Conservation (phyloP, 1,284 basidiomycete genomes). For the Sanguinoderma infundibulare region DNA sequence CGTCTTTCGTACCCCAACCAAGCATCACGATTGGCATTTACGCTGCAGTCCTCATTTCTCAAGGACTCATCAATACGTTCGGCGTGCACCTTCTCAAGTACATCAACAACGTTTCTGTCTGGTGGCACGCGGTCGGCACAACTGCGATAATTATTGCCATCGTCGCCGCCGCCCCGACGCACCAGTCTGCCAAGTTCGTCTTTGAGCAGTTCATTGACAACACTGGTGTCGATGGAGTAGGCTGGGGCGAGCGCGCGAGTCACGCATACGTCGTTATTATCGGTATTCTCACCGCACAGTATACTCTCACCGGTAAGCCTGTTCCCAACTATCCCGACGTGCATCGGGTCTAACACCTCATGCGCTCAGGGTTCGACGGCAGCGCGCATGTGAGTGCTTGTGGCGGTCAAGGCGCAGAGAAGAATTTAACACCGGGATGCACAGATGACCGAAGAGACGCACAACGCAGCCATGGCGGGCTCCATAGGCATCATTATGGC, state of each 20-base stretch:
- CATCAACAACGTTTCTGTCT: conserved; percentile 74
- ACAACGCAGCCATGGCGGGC: conserved; percentile 71
- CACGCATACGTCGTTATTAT: conserved; percentile 72
- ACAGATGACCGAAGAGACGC: conserved; percentile 81
- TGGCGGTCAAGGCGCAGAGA: background rate
- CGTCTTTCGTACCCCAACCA: conserved; percentile 58
- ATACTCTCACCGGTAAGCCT: conserved; percentile 63
- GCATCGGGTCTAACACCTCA: conserved; percentile 5
- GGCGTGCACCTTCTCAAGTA: conserved; percentile 66
- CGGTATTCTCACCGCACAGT: conserved; percentile 74
- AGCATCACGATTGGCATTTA: conserved; percentile 73
- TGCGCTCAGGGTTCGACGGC: conserved; percentile 62
- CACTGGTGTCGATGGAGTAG: conserved; percentile 61
- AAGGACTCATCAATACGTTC: conserved; percentile 76
- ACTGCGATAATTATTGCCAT: conserved; percentile 67
- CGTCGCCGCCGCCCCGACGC: conserved; percentile 69
- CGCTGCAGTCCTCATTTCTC: conserved; percentile 67
- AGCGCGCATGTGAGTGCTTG: conserved; percentile 62
- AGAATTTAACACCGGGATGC: conserved; percentile 1
- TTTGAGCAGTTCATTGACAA: conserved; percentile 73
- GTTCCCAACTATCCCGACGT: background rate
- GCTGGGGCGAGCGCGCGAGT: conserved; percentile 71
- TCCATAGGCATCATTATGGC: conserved; percentile 70
- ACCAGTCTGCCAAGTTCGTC: conserved; percentile 70
- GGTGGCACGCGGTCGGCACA: conserved; percentile 76